Conservation (phyloP, 169 alveolate genomes). For the Theileria parva region DNA sequence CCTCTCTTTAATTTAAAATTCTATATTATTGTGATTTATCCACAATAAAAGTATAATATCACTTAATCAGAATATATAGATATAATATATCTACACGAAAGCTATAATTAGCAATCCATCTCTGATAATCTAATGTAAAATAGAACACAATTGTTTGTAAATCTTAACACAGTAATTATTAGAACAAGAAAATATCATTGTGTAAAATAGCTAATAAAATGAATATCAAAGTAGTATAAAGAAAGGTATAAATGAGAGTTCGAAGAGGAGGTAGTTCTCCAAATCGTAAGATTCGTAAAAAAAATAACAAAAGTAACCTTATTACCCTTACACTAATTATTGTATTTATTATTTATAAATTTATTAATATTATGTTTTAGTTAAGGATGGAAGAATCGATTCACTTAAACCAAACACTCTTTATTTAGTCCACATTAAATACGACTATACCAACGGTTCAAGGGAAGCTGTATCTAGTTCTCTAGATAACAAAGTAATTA, state of each 20-base stretch:
- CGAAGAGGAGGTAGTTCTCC: background rate
- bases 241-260: background rate
- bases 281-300: background rate
- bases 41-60: background rate
- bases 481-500: background rate
- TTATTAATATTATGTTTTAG: background rate
- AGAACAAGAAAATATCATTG: background rate
- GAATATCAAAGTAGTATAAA: background rate
- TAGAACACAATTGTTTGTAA: background rate
- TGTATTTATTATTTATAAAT: too few species aligned
- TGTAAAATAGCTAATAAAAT: background rate
- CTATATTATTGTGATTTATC: background rate
- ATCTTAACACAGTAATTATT: background rate
- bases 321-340: background rate
- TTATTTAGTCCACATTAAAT: background rate
- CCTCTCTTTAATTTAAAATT: background rate
- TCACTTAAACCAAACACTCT: background rate
- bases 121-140: background rate
- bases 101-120: background rate
- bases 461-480: background rate
- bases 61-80: background rate
- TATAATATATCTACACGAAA: background rate
- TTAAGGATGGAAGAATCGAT: background rate
- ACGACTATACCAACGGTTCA: background rate
- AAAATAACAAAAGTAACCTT: background rate